Evolutionary conservation across 768 basidiomycete genomes (phyloP), one percentile per base, ranked within the genome.

Genomic region (Tricholoma terreum): DNA sequence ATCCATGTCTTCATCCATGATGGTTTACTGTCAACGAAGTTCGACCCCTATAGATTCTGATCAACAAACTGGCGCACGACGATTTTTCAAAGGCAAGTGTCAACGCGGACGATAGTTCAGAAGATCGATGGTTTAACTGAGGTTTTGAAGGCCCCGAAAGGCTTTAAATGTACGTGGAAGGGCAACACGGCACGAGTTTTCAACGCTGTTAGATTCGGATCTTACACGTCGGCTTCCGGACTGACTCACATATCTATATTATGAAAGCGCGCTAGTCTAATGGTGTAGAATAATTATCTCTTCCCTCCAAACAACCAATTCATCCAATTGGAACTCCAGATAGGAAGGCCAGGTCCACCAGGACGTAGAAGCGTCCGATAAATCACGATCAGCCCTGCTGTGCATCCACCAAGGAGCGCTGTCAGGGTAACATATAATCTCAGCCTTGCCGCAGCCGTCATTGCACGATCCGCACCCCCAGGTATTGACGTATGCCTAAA

Each of bases 1-100:
- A 50, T 83, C 84, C 86, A 92, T 90, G 73, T 90, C 87, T 78
- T 86, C 80, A 73, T 92, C 89, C 90, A 92, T 92, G 64, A 52
- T 62, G 45, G 15, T 56, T 34, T 42, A 56, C n/a, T n/a, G n/a
- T n/a, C n/a, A n/a, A n/a, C n/a, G n/a, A n/a, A n/a, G 38, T 33
- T 55, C 33, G 51, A 49, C 55, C 48, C 55, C 58, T 64, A 55
- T 54, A 54, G 45, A 35, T 56, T 31, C 53, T 27, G 34, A 54
- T 50, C 21, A 58, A 50, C 17, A 40, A 46, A 21, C 7, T 53
- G 27, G 17, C 38, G 49, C 27, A 59, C 36, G 55, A 52, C 14
- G 42, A 24, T 36, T 30, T 22, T 46, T 52, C 38, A 56, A 34
- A 42, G 22, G 33, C 17, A 15, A 27, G 42, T 51, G 50, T 17